Evolutionary conservation across 352 stramenopile genomes (phyloP).

Genomic region (Globisporangium spinosum): DNA sequence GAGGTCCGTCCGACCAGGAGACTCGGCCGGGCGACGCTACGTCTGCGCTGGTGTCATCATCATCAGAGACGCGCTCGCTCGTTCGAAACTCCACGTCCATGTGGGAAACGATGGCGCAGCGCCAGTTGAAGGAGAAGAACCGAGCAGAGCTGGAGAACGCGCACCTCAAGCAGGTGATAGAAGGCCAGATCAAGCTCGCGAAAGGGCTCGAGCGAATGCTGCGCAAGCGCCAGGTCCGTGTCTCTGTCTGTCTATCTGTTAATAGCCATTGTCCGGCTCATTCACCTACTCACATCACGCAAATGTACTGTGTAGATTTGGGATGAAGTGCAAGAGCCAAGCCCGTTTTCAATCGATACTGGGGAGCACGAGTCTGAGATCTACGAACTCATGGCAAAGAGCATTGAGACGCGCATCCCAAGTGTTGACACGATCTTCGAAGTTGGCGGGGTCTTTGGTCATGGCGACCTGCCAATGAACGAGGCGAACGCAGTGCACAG

Average conservation of each 20-base stretch:
- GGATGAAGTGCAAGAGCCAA: not conserved
- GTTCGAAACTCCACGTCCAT: not conserved
- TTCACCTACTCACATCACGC: not conserved
- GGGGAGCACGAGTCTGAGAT: constrained; percentile 1
- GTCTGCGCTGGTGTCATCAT: not conserved
- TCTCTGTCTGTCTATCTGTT: not conserved
- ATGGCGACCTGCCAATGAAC: not conserved
- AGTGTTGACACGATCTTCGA: not conserved
- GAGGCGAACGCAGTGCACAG: constrained; percentile 2
- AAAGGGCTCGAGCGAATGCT: constrained; percentile 9
- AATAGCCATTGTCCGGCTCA: too few species aligned
- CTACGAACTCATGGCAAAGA: not conserved
- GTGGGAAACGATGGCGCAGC: constrained; percentile 4
- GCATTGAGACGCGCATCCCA: constrained; percentile 2
- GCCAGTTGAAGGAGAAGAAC: constrained; percentile 1
- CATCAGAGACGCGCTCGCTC: not conserved
- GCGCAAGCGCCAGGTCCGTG: not conserved
- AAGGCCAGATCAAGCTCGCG: not conserved
- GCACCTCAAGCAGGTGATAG: constrained; percentile 5
- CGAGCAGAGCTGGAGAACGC: constrained; percentile 11
- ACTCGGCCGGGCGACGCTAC: not conserved
- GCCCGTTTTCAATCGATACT: not conserved
- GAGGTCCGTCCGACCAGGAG: not conserved
- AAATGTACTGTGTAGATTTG: not conserved
- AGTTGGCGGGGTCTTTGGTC: not conserved